A percentile compares a stretch with the other conserved stretches of the same genome.
Evolutionary conservation across 2,329 filamentous ascomycete species (phyloP).

Genomic region (Elsinoe necatrix): DNA sequence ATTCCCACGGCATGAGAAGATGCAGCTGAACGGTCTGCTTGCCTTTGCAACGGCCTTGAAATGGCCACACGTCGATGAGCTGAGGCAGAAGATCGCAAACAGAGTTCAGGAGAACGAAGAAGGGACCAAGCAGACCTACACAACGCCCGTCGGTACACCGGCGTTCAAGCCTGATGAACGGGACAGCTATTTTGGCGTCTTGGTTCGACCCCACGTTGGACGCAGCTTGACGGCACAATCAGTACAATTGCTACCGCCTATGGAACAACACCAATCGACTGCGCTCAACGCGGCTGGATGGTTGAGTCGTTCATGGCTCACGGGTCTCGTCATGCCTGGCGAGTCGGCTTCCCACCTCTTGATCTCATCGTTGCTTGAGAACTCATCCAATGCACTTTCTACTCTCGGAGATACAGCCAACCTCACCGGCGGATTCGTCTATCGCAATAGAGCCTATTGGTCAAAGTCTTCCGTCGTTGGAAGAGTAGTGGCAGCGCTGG

Average conservation of each 20-base stretch:
- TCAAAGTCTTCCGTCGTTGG: slow-evolving; percentile 49
- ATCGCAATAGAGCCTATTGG: slow-evolving; percentile 46
- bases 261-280: background rate
- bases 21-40: slow-evolving; percentile 43
- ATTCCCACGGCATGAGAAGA: slow-evolving; percentile 29
- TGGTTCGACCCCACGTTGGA: slow-evolving; percentile 15
- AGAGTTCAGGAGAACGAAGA: slow-evolving; percentile 11
- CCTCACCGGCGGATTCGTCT: slow-evolving; percentile 48
- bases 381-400: slow-evolving; percentile 42
- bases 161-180: slow-evolving; percentile 21
- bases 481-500: slow-evolving; percentile 41
- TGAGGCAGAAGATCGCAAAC: slow-evolving; percentile 11
- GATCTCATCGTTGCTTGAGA: slow-evolving; percentile 49
- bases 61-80: slow-evolving; percentile 37
- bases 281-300: slow-evolving; percentile 39
- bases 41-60: slow-evolving; percentile 43
- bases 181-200: slow-evolving; percentile 15
- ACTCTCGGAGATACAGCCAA: slow-evolving; percentile 44
- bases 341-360: slow-evolving; percentile 46
- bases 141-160: slow-evolving; percentile 33
- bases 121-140: slow-evolving; percentile 22
- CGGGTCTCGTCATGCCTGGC: slow-evolving; percentile 47
- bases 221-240: slow-evolving; percentile 14
- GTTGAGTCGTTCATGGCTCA: slow-evolving; percentile 48
- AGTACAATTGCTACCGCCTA: slow-evolving; percentile 15